Evolutionary conservation across 495 filamentous ascomycete genomes (phyloP).

Genomic region (Daldinia bambusicola): DNA sequence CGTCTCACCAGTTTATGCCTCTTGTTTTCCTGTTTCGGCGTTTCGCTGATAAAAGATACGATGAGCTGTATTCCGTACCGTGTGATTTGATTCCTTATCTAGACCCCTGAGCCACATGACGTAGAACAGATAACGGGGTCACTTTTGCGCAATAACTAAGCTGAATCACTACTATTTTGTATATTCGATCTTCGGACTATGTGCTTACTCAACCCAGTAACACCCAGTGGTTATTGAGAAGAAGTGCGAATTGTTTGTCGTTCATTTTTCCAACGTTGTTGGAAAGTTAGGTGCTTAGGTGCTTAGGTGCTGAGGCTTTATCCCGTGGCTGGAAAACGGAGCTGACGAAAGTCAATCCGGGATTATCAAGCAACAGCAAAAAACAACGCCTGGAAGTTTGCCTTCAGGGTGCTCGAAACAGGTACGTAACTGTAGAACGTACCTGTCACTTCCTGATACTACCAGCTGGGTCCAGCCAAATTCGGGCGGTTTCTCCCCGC

Average conservation of each 20-base stretch:
- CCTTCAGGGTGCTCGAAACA: not conserved
- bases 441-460: conserved; percentile 20
- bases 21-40: conserved; percentile 14
- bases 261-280: conserved; percentile 20
- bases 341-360: not conserved
- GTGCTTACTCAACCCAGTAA: not conserved
- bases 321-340: not conserved
- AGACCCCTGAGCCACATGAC: conserved; percentile 31
- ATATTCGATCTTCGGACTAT: not conserved
- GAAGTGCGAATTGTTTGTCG: not conserved
- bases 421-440: conserved; percentile 15
- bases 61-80: not conserved
- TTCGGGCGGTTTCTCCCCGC: conserved; percentile 39
- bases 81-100: conserved; percentile 29
- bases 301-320: not conserved
- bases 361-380: conserved; percentile 1
- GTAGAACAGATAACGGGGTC: conserved; percentile 4
- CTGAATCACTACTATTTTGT: not conserved
- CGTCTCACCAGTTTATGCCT: conserved; percentile 6
- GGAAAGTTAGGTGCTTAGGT: too few relatives aligned
- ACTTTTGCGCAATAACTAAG: not conserved
- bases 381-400: not conserved
- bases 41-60: not conserved
- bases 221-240: not conserved
- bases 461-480: conserved; percentile 27